These are phyloP conservation scores for Colletotrichum caudatum DNA, from an alignment of 2,329 filamentous ascomycete species.

Conservation along the genomic window DNA sequence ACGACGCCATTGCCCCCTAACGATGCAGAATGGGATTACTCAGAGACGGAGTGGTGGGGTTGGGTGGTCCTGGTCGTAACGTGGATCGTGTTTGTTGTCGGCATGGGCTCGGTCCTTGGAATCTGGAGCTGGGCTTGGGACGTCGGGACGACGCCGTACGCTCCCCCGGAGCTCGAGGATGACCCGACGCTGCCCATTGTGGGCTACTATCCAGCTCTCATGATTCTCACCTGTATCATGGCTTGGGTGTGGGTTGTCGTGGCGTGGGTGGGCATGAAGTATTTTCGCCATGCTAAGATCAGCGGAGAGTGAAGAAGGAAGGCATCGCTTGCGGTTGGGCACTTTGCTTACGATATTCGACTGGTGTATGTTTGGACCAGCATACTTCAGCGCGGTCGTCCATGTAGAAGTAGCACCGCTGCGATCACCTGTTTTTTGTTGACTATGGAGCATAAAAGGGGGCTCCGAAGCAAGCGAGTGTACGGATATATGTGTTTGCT, in stretches of 20 bases:
- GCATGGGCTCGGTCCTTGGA: constrained; percentile 94
- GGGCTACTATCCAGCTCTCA: constrained; percentile 94
- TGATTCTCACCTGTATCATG: constrained; percentile 95
- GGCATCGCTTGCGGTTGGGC: background rate
- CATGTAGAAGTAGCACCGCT: background rate
- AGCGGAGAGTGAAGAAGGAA: constrained; percentile 63
- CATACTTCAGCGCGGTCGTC: background rate
- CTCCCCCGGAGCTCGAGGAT: constrained; percentile 93
- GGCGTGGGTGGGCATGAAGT: constrained; percentile 99
- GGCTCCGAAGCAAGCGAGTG: background rate
- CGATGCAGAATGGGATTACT: constrained; percentile 83
- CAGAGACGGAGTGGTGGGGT: constrained; percentile 97
- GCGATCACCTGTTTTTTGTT: background rate
- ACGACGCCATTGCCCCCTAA: constrained; percentile 60
- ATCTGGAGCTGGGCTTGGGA: constrained; percentile 99
- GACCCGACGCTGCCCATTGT: constrained; percentile 95
- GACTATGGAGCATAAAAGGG: background rate
- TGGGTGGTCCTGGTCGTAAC: constrained; percentile 93
- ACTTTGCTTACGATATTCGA: background rate
- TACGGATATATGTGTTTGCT: background rate
- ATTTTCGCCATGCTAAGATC: constrained; percentile 97
- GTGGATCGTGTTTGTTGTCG: constrained; percentile 95
- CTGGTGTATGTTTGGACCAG: background rate
- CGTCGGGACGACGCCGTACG: constrained; percentile 94
- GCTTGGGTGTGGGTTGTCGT: constrained; percentile 99